Evolutionary conservation across 2,329 filamentous ascomycete genomes (phyloP).

Genomic region (Aspergillus alliaceus): DNA sequence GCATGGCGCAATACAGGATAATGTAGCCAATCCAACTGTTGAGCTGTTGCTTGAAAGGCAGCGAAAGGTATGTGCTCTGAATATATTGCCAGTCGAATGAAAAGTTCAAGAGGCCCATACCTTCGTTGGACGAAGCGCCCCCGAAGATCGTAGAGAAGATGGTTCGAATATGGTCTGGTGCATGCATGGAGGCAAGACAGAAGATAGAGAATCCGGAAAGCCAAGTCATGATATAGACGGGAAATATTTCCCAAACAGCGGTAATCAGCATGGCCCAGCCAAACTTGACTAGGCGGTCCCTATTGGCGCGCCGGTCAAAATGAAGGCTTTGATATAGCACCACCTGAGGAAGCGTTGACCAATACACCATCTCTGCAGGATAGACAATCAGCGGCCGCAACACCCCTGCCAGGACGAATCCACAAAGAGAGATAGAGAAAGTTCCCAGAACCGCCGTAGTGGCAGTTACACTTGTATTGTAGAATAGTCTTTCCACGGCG

Average conservation of each 20-base stretch:
- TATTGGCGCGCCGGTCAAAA: constrained; percentile 28
- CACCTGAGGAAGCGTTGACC: constrained; percentile 32
- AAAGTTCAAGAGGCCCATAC: constrained; percentile 24
- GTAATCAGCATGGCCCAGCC: constrained; percentile 28
- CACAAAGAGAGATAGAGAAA: constrained; percentile 31
- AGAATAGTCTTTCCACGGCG: constrained; percentile 21
- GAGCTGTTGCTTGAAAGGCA: constrained; percentile 53
- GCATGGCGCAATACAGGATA: constrained; percentile 44
- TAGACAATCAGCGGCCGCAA: constrained; percentile 33
- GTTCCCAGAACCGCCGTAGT: constrained; percentile 27
- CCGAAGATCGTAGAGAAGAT: constrained; percentile 23
- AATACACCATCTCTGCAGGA: constrained; percentile 36
- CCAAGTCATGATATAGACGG: constrained; percentile 28
- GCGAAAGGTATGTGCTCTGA: constrained; percentile 56
- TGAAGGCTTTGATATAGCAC: constrained; percentile 37
- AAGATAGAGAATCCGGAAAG: constrained; percentile 18
- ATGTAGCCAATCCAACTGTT: constrained; percentile 50
- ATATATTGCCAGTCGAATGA: constrained; percentile 27
- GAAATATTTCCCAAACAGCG: constrained; percentile 24
- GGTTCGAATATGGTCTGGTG: constrained; percentile 3
- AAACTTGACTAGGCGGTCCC: constrained; percentile 30
- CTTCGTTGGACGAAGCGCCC: constrained; percentile 26
- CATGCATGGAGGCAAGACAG: constrained; percentile 15
- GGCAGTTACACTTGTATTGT: constrained; percentile 20
- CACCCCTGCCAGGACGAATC: constrained; percentile 30